A percentile compares a stretch with the other conserved stretches of the same genome.
These are phyloP conservation scores for Taiozyma sp. DNA, from an alignment of 1,139 yeast species.

Conservation along the genomic window DNA sequence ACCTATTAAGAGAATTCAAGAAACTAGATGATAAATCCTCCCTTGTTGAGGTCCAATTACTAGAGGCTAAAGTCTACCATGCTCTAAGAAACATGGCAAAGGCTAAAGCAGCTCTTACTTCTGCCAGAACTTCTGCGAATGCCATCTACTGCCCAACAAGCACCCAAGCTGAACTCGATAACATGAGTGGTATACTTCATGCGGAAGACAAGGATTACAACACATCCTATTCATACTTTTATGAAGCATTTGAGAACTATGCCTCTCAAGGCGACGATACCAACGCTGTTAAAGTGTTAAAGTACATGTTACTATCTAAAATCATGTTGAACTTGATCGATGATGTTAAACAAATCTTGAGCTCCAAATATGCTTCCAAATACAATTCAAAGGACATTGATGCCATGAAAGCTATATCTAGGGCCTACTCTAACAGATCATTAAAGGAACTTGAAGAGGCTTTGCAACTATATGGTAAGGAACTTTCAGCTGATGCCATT, in stretches of 20 bases:
- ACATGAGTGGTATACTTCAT: constrained; percentile 92
- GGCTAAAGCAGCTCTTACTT: constrained; percentile 86
- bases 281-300: constrained; percentile 71
- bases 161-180: constrained; percentile 89
- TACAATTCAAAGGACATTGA: constrained; percentile 73
- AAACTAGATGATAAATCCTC: constrained; percentile 93
- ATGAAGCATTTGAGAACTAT: constrained; percentile 90
- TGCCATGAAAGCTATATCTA: constrained; percentile 91
- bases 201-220: constrained; percentile 97
- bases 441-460: constrained; percentile 86
- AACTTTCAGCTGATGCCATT: constrained; percentile 80
- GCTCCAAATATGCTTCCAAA: constrained; percentile 74
- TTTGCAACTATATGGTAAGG: constrained; percentile 61
- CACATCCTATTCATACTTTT: constrained; percentile 93
- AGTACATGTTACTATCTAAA: constrained; percentile 88
- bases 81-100: constrained; percentile 91
- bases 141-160: constrained; percentile 94
- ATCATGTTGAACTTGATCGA: constrained; percentile 87
- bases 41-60: constrained; percentile 88
- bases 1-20: constrained; percentile 77
- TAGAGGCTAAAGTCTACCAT: constrained; percentile 87
- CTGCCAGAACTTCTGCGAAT: constrained; percentile 95
- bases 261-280: constrained; percentile 52
- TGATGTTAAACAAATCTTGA: constrained; percentile 74
- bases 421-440: constrained; percentile 86